Percentiles rank a stretch among this genome's conserved stretches.
These are phyloP conservation scores for Linanthus parryae DNA, from an alignment of 148 eudicot genomes.

Conservation along the genomic window DNA sequence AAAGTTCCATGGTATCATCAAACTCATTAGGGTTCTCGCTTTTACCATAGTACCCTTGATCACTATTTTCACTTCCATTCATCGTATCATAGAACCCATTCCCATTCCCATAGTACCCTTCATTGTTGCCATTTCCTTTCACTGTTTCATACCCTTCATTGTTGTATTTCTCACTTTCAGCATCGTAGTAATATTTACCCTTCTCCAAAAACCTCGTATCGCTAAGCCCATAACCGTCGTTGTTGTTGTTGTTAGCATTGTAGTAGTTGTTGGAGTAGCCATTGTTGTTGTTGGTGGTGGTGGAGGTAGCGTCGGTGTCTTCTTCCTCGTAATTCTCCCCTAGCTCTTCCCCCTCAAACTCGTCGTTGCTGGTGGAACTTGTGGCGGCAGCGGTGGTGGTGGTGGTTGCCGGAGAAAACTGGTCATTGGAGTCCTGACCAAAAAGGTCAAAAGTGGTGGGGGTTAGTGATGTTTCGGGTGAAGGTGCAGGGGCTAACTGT, in stretches of 20 bases:
- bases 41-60: slow-evolving; percentile 5
- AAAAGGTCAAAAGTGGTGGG: slow-evolving; percentile 34
- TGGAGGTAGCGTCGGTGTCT: neutral
- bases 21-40: slow-evolving; percentile 6
- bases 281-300: neutral
- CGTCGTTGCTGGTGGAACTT: slow-evolving; percentile 5
- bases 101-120: no score
- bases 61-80: no score
- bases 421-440: slow-evolving; percentile 23
- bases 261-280: neutral
- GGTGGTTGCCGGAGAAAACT: slow-evolving; percentile 9
- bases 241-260: slow-evolving; percentile 3
- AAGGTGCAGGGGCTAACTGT: slow-evolving; percentile 3
- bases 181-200: slow-evolving; percentile 26
- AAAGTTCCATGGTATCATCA: slow-evolving; percentile 15
- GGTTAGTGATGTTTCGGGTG: neutral
- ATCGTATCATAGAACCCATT: no score
- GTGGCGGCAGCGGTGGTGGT: slow-evolving; percentile 9
- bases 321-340: slow-evolving; percentile 8
- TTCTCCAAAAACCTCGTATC: slow-evolving; percentile 43
- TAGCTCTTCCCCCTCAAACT: slow-evolving; percentile 12
- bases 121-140: slow-evolving; percentile 3
- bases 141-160: slow-evolving; percentile 3
- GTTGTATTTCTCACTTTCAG: slow-evolving; percentile 5
- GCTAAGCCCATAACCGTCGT: slow-evolving; percentile 40